Base-by-base conservation (phyloP, 78 protist species). In the Trichosphaerium sp. region DNA sequence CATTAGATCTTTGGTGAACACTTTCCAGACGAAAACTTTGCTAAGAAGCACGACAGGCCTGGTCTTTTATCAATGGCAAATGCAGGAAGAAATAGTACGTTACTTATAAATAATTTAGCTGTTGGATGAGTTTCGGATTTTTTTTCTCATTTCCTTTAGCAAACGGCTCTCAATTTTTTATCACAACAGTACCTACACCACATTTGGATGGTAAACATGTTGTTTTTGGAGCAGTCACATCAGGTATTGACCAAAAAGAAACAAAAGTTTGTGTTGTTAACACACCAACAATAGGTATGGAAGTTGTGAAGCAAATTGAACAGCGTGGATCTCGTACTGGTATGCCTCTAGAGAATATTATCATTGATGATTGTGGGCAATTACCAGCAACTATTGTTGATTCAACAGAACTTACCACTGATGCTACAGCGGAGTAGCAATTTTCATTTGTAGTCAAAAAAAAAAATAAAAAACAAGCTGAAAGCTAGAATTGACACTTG, bases 131-230 rank as follows among this genome's bases (percentile, higher is more conserved):
- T n/a, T n/a, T n/a, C n/a, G n/a, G n/a, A n/a, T n/a, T n/a, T n/a
- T n/a, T n/a, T n/a, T n/a, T n/a, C n/a, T n/a, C n/a, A n/a, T n/a
- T n/a, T 47, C 72, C 74, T 49, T 62, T 70, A 71, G 83, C 91
- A 18, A 92, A 89, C 88, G 87, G 85, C 39, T 15, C 69, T 15
- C 94, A 89, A 71, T 85, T 85, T 71, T 96, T 93, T 80, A 59
- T 94, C 75, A 84, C 95, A 37, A 80, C 93, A 62, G 95, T 64
- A 0, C 6, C 67, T 38, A 80, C 90, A 64, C 89, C 90, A 42
- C 92, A 90, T 88, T 65, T 97, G 34, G 98, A 97, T 71, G 90
- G 80, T 64, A 94, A 93, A 66, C 97, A 95, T 71, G 92, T 96
- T 0, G 91, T 95, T 29, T 95, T 95, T 51, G 99, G 98, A 21